Percentiles rank a stretch among this genome's conserved stretches.
These are phyloP conservation scores for Beauveria caledonica DNA, from an alignment of 2,329 filamentous ascomycete species.

Conservation along the genomic window DNA sequence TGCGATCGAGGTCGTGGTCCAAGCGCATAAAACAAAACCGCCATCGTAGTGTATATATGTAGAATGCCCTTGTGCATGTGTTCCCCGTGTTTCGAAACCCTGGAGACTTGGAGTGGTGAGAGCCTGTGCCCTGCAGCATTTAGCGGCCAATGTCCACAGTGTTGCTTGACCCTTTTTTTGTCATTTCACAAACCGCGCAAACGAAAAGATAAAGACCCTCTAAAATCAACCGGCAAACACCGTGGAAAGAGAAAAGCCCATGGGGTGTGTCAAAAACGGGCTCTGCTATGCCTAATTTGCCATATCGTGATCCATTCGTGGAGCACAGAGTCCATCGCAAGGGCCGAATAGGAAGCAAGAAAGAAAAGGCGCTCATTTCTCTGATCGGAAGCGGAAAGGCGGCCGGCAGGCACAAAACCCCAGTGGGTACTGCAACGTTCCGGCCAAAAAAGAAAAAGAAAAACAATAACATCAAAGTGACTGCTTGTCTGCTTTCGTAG, in stretches of 20 bases:
- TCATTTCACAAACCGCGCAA: not conserved
- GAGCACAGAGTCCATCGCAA: slow-evolving; percentile 3
- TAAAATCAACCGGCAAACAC: not conserved
- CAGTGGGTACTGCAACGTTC: slow-evolving; percentile 2
- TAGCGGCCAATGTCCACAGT: not conserved
- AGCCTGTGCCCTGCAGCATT: not conserved
- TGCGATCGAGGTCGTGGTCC: not conserved
- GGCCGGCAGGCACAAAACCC: not conserved
- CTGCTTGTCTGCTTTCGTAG: not conserved
- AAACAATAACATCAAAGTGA: not conserved
- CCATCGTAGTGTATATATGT: not conserved
- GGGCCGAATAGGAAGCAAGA: slow-evolving; percentile 4
- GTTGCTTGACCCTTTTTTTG: slow-evolving; percentile 1
- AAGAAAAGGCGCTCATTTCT: not conserved
- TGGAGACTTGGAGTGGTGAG: not conserved
- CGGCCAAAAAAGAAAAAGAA: not conserved
- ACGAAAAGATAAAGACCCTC: not conserved
- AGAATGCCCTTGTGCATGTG: not conserved
- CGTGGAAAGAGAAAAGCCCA: not conserved
- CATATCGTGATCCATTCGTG: not conserved
- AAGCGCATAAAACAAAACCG: slow-evolving; percentile 5
- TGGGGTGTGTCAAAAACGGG: not conserved
- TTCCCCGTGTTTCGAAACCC: slow-evolving; percentile 5
- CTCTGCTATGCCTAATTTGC: not conserved
- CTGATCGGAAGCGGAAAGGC: slow-evolving; percentile 10